phyloP scores from a whole-genome alignment of 352 stramenopile genomes.

The Phytophthora nicotianae region DNA sequence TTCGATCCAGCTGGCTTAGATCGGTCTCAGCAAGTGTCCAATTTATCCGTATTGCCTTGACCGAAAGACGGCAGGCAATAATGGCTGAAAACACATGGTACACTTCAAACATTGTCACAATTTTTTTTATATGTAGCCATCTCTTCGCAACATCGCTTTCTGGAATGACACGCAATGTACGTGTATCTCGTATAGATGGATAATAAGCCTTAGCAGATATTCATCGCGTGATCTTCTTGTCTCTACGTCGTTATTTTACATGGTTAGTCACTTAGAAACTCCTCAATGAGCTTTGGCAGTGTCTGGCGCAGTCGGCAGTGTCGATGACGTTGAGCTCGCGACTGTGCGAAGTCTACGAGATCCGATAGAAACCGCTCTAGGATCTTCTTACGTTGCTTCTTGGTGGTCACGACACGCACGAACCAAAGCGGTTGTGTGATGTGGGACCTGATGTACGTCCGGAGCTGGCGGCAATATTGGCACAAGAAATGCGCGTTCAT shows the following conservation, averaged over 20 bases:
- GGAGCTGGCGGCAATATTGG: conserved; percentile 52
- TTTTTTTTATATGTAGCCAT: conserved; percentile 11
- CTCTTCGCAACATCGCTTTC: conserved; percentile 9
- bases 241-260: background rate
- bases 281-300: conserved; percentile 40
- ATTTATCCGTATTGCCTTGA: background rate
- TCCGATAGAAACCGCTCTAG: conserved; percentile 47
- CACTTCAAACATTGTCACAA: conserved; percentile 13
- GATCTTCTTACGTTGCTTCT: conserved; percentile 49
- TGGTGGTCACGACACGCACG: conserved; percentile 34
- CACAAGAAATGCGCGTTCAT: conserved; percentile 54
- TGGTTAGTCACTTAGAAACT: conserved; percentile 35
- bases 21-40: conserved; percentile 17
- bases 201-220: conserved; percentile 5
- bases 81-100: conserved; percentile 18
- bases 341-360: conserved; percentile 41
- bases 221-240: background rate
- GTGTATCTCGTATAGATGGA: background rate
- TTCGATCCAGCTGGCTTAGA: conserved; percentile 10
- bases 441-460: conserved; percentile 49
- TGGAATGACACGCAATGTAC: background rate
- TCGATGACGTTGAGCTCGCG: conserved; percentile 19
- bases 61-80: background rate
- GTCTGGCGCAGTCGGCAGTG: conserved; percentile 39
- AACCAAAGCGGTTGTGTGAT: conserved; percentile 42